These are phyloP conservation scores for Colletotrichum sp. DNA, from an alignment of 2,329 filamentous ascomycete genomes.

Conservation along the genomic window DNA sequence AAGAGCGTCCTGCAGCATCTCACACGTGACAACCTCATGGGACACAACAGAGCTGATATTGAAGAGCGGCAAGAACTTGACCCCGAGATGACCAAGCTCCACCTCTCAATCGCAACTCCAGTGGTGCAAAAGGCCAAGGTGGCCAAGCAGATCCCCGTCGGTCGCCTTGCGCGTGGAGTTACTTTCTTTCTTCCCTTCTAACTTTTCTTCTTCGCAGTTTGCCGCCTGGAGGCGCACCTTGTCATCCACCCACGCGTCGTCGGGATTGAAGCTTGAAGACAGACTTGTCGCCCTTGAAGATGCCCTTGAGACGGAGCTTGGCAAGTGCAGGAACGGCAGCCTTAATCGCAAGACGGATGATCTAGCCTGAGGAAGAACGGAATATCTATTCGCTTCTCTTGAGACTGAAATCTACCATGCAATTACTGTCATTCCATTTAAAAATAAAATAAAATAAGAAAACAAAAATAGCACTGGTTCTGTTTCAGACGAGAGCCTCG, in stretches of 20 bases:
- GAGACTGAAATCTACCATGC: neutral
- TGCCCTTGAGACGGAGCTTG: constrained; percentile 6
- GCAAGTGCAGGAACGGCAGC: constrained; percentile 34
- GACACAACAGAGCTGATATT: neutral
- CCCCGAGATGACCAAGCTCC: neutral
- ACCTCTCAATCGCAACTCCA: neutral
- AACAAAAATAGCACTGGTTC: neutral
- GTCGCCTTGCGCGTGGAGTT: neutral
- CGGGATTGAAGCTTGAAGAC: neutral
- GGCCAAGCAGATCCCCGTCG: neutral
- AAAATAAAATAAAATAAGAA: too few relatives aligned
- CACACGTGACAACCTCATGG: neutral
- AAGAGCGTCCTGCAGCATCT: neutral
- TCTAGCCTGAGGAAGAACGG: constrained; percentile 5
- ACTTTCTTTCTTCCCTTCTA: too few relatives aligned
- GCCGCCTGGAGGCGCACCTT: too few relatives aligned
- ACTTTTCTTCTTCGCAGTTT: too few relatives aligned
- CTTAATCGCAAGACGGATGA: constrained; percentile 8
- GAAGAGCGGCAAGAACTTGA: neutral
- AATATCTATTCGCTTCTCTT: neutral
- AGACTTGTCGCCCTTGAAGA: neutral
- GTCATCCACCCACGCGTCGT: neutral
- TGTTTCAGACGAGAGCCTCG: neutral
- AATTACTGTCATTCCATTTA: too few relatives aligned
- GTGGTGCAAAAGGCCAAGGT: neutral